A percentile compares a stretch with the other conserved stretches of the same genome.
phyloP scores from a whole-genome alignment of 495 filamentous ascomycete genomes.

The Tuber aestivum region DNA sequence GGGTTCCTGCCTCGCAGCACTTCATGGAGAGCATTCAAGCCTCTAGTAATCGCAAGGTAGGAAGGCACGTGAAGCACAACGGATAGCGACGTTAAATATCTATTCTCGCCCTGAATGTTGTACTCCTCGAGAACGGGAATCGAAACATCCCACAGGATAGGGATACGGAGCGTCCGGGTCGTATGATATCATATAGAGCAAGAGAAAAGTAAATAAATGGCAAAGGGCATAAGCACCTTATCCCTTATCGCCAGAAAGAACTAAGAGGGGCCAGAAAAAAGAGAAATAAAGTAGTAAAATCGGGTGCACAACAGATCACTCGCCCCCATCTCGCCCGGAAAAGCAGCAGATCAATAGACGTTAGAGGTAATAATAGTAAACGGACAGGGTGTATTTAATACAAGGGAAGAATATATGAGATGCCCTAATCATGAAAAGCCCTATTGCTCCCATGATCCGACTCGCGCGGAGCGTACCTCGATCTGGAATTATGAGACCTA shows the following conservation, averaged over 20 bases:
- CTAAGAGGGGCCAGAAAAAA: not conserved
- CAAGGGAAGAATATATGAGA: not conserved
- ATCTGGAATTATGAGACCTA: not conserved
- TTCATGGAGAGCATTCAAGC: not conserved
- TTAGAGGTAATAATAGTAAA: conserved; percentile 1
- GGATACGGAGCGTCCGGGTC: not conserved
- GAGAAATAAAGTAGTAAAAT: not conserved
- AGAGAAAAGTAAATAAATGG: not conserved
- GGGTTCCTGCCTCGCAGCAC: not conserved
- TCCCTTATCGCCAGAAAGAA: not conserved
- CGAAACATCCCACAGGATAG: not conserved
- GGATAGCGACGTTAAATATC: not conserved
- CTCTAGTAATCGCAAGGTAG: not conserved
- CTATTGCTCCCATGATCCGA: conserved; percentile 5
- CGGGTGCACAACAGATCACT: not conserved
- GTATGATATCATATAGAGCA: conserved; percentile 1
- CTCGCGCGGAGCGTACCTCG: not conserved
- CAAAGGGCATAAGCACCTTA: not conserved
- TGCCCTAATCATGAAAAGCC: conserved; percentile 4
- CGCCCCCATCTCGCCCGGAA: not conserved
- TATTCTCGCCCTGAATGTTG: not conserved
- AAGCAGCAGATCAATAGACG: not conserved
- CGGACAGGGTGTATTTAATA: conserved; percentile 2
- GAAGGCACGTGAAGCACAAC: not conserved
- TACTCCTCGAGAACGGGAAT: not conserved